These are phyloP conservation scores for Rutstroemia sp. DNA, from an alignment of 2,329 filamentous ascomycete species.

Conservation along the genomic window DNA sequence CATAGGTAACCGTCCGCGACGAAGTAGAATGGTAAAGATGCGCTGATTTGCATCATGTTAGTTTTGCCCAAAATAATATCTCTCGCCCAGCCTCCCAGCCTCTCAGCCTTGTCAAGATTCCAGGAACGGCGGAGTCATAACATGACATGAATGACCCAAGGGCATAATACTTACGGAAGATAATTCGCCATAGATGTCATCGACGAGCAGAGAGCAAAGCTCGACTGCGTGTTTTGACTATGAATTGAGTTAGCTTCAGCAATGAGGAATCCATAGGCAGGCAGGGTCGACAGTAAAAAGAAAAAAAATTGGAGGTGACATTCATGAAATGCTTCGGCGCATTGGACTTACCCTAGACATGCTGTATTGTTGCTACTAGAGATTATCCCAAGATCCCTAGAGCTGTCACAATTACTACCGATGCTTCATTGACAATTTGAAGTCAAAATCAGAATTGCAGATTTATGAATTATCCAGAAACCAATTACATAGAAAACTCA, in stretches of 20 bases:
- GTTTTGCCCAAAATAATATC: conserved; percentile 10
- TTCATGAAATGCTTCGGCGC: conserved; percentile 13
- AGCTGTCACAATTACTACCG: conserved; percentile 66
- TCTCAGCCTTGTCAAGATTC: conserved; percentile 8
- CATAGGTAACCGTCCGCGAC: conserved; percentile 69
- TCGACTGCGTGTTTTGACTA: conserved; percentile 71
- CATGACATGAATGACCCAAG: not conserved
- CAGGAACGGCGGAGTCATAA: not conserved
- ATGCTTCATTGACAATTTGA: conserved; percentile 27
- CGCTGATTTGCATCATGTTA: conserved; percentile 47
- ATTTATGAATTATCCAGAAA: not conserved
- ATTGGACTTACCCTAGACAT: conserved; percentile 45
- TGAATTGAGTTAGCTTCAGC: conserved; percentile 13
- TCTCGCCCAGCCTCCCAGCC: conserved; percentile 9
- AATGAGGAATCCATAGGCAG: not conserved
- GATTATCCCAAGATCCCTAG: conserved; percentile 73
- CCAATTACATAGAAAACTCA: conserved; percentile 8
- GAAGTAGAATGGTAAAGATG: conserved; percentile 73
- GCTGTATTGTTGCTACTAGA: conserved; percentile 56
- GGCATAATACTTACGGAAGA: conserved; percentile 62
- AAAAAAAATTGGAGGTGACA: conserved; percentile 19
- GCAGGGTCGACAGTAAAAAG: not conserved
- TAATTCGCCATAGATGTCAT: conserved; percentile 85
- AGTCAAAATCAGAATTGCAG: not conserved
- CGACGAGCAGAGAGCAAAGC: conserved; percentile 83